phyloP scores from a whole-genome alignment of 805 yeast genomes.

The Candida railenensis region DNA sequence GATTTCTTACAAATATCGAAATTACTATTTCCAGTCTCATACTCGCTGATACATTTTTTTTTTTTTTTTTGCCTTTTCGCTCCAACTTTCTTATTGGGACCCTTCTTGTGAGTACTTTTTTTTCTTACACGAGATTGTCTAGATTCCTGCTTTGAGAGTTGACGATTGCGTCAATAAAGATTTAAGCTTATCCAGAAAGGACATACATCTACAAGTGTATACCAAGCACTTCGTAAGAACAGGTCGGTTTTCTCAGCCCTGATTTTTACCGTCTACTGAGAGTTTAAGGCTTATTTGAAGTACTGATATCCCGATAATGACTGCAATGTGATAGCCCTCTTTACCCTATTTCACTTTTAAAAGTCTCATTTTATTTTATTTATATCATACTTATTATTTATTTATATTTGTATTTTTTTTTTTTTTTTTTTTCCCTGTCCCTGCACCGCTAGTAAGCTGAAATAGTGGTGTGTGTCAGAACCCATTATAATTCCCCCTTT shows the following conservation, averaged over 20 bases:
- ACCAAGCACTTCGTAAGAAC: too few relatives aligned
- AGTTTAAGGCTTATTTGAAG: too few relatives aligned
- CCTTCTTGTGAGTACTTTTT: too few relatives aligned
- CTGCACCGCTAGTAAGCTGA: neutral
- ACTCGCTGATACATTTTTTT: neutral
- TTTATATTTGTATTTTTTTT: neutral
- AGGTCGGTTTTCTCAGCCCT: too few relatives aligned
- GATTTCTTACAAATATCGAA: neutral
- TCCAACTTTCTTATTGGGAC: neutral
- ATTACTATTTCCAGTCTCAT: neutral
- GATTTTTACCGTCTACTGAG: too few relatives aligned
- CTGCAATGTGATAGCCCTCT: too few relatives aligned
- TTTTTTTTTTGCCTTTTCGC: neutral
- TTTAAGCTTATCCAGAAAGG: too few relatives aligned
- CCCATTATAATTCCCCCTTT: slow-evolving; percentile 3
- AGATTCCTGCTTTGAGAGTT: neutral
- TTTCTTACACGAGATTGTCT: too few relatives aligned
- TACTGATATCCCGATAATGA: too few relatives aligned
- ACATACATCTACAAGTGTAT: too few relatives aligned
- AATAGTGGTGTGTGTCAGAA: slow-evolving; percentile 6
- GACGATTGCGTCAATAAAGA: too few relatives aligned
- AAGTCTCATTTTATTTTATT: neutral
- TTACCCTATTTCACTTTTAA: neutral
- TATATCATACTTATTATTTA: neutral
- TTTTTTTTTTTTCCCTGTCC: neutral